Base-by-base conservation (phyloP, 306 rosid genomes). In the Vigna nakashimae region DNA sequence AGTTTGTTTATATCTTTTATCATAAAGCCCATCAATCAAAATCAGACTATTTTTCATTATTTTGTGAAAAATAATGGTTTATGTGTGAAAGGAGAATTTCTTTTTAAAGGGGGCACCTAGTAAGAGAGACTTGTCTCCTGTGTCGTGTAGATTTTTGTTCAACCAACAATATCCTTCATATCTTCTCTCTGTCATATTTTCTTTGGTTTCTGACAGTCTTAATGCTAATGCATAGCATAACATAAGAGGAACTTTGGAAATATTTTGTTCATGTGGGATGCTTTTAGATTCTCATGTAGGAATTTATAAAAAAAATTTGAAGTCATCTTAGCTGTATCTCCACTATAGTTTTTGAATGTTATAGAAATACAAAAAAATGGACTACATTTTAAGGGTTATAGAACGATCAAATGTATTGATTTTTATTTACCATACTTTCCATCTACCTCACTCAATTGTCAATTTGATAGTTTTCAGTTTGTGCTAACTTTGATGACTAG, bases 391-490 rank as follows among this genome's bases (percentile, higher is more conserved):
- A 55, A 65, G 43, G 58, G 22, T 38, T 51, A 24, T 60, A 59
- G 26, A 65, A 38, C 46, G 32, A 43, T 66, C 64, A 71, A 32
- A 7, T 71, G 12, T 10, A 16, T 16, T 11, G 20, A 58, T 69
- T 7, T 18, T 49, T 57, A 79, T 57, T 71, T 71, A 17, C 74
- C 49, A 52, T 55, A 43, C 77, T 18, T 67, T 43, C 43, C 68
- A 68, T 48, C 46, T 30, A 69, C 11, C 26, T 74, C 18, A 36
- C 24, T 48, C 24, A 30, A 26, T 58, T 50, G 18, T 51, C 76
- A 30, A 32, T 60, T 60, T 43, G 56, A 46, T 69, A 13, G 74
- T 40, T 65, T 78, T 38, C 36, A 14, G 53, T 73, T 50, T 59
- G 49, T 45, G 28, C 2, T 26, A 26, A 34, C 13, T 32, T 60